Percentiles rank a stretch among this genome's conserved stretches.
Conservation (phyloP, 306 rosid genomes). For the Sicyos baderoa region DNA sequence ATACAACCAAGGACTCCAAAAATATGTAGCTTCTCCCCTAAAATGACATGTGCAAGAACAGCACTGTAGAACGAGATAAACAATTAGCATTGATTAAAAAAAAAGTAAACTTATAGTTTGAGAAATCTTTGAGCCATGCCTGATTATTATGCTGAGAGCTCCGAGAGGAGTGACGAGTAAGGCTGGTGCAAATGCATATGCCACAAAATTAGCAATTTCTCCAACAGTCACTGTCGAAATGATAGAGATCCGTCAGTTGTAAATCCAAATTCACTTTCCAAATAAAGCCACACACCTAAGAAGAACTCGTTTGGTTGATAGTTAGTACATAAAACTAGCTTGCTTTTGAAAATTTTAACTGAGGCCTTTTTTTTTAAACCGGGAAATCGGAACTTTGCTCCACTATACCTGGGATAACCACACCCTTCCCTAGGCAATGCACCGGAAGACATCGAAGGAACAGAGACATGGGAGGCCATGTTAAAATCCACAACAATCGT, state of each 20-base stretch:
- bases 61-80: constrained; percentile 45
- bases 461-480: background rate
- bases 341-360: background rate
- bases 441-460: too few species aligned
- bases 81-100: constrained; percentile 25
- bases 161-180: constrained; percentile 81
- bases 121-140: constrained; percentile 36
- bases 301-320: background rate
- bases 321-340: background rate
- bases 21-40: constrained; percentile 54
- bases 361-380: background rate
- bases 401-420: too few species aligned
- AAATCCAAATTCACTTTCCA: background rate
- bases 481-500: background rate
- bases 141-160: constrained; percentile 79
- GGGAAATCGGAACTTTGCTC: too few species aligned
- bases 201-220: constrained; percentile 75
- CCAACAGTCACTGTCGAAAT: constrained; percentile 70
- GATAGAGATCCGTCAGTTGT: constrained; percentile 23
- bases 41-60: constrained; percentile 68
- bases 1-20: constrained; percentile 74
- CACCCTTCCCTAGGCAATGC: too few species aligned
- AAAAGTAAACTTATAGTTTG: constrained; percentile 19
- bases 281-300: background rate
- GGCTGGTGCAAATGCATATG: constrained; percentile 84